phyloP scores from a whole-genome alignment of 2,329 filamentous ascomycete species.

The Neospermospora avenae region DNA sequence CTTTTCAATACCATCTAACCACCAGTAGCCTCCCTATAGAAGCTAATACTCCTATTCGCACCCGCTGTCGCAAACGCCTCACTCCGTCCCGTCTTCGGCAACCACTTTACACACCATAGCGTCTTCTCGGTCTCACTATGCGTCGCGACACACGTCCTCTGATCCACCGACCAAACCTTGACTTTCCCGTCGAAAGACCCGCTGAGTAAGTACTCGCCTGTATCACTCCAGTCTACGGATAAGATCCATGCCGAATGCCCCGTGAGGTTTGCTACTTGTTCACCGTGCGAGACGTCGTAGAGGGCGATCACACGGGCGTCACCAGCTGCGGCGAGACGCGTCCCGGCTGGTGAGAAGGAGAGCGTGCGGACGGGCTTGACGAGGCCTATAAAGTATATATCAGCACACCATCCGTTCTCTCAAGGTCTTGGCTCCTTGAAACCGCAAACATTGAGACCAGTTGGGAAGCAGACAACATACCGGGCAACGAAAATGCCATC shows the following conservation, averaged over 20 bases:
- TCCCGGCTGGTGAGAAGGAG: constrained; percentile 82
- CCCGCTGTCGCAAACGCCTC: constrained; percentile 78
- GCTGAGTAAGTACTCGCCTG: constrained; percentile 85
- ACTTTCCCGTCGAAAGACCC: constrained; percentile 90
- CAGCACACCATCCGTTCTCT: constrained; percentile 21
- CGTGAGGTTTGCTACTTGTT: constrained; percentile 82
- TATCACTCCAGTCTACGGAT: constrained; percentile 87
- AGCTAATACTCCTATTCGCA: constrained; percentile 70
- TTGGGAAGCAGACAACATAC: constrained; percentile 53
- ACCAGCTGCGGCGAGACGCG: constrained; percentile 82
- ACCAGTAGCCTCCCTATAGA: constrained; percentile 82
- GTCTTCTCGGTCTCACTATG: constrained; percentile 86
- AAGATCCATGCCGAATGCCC: constrained; percentile 87
- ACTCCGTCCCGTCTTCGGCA: constrained; percentile 64
- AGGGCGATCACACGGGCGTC: constrained; percentile 86
- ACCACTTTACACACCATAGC: constrained; percentile 81
- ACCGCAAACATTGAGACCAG: not conserved
- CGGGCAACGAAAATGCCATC: constrained; percentile 79
- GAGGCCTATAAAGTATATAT: constrained; percentile 58
- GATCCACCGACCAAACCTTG: constrained; percentile 92
- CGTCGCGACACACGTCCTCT: constrained; percentile 81
- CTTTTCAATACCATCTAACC: constrained; percentile 23
- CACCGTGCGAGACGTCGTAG: constrained; percentile 88
- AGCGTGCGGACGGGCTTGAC: constrained; percentile 83
- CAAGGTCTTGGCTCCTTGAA: too few species aligned